Percentiles rank a stretch among this genome's conserved stretches.
These are phyloP conservation scores for Pseudohyphozyma bogoriensis DNA, from an alignment of 768 basidiomycete genomes.

Conservation along the genomic window DNA sequence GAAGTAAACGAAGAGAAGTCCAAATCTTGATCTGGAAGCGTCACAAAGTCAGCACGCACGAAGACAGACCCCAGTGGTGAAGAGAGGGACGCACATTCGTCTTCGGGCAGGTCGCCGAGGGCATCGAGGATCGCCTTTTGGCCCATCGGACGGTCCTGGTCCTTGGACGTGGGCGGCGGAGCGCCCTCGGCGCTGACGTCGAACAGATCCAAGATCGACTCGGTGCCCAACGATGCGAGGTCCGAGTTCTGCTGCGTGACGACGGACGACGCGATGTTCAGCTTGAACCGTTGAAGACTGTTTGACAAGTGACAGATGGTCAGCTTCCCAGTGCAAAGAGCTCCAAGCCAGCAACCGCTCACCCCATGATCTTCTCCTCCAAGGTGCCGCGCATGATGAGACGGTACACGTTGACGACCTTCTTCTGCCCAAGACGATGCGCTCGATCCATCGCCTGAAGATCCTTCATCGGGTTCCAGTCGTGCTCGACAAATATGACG, in stretches of 20 bases:
- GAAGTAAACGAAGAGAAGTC: conserved; percentile 5
- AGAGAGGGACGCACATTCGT: conserved; percentile 65
- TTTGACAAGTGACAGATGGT: neutral
- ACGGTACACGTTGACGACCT: conserved; percentile 97
- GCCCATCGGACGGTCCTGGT: conserved; percentile 44
- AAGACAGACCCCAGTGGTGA: accelerated
- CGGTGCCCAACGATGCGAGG: conserved; percentile 89
- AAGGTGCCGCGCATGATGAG: conserved; percentile 92
- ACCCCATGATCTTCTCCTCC: conserved; percentile 99
- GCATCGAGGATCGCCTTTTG: conserved; percentile 82
- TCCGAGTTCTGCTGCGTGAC: conserved; percentile 96
- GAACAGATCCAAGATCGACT: conserved; percentile 91
- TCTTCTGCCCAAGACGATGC: conserved; percentile 95
- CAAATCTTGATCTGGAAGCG: conserved; percentile 5
- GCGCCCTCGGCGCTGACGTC: conserved; percentile 17
- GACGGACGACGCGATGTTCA: conserved; percentile 93
- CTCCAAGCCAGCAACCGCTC: conserved; percentile 32
- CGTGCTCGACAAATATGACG: conserved; percentile 98
- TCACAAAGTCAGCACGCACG: neutral
- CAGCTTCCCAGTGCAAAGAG: neutral
- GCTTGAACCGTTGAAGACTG: conserved; percentile 94
- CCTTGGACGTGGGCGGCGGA: neutral
- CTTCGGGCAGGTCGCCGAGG: conserved; percentile 84
- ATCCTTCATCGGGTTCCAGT: conserved; percentile 99
- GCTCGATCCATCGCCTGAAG: conserved; percentile 98